These are phyloP conservation scores for Pisolithus tinctorius DNA, from an alignment of 768 basidiomycete species.

Conservation along the genomic window DNA sequence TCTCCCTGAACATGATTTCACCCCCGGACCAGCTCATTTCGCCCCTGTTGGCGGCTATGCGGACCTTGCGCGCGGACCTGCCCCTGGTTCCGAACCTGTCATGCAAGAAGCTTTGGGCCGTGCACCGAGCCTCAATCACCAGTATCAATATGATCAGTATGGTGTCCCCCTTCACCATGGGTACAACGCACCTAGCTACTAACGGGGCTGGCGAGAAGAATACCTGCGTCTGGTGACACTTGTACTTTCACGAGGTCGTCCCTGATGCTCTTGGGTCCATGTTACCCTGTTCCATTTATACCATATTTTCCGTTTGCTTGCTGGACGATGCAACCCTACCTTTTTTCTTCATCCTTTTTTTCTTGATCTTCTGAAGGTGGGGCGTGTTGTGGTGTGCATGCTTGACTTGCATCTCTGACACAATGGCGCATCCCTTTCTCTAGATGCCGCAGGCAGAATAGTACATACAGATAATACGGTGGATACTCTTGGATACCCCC, in stretches of 20 bases:
- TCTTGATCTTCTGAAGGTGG: background rate
- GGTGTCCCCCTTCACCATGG: constrained; percentile 57
- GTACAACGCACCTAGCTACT: constrained; percentile 18
- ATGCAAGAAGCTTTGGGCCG: constrained; percentile 34
- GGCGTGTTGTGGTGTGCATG: background rate
- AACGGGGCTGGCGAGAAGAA: background rate
- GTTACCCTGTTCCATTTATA: background rate
- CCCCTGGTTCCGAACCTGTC: constrained; percentile 58
- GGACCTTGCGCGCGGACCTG: constrained; percentile 70
- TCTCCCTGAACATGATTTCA: constrained; percentile 73
- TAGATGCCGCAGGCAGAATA: background rate
- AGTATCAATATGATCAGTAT: constrained; percentile 44
- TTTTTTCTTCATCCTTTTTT: background rate
- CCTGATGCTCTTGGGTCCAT: background rate
- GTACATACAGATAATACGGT: background rate
- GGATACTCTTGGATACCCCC: background rate
- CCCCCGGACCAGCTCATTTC: constrained; percentile 48
- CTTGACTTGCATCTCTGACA: background rate
- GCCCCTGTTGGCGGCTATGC: constrained; percentile 77
- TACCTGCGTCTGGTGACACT: background rate
- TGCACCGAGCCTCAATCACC: constrained; percentile 39
- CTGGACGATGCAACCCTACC: constrained; percentile 23
- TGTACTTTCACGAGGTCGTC: background rate
- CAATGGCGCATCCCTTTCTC: background rate
- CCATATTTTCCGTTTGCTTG: constrained; percentile 16